Evolutionary conservation across 305 asterid species (phyloP), one percentile per base, ranked within the genome.

Genomic region (Solanum hybrid): DNA sequence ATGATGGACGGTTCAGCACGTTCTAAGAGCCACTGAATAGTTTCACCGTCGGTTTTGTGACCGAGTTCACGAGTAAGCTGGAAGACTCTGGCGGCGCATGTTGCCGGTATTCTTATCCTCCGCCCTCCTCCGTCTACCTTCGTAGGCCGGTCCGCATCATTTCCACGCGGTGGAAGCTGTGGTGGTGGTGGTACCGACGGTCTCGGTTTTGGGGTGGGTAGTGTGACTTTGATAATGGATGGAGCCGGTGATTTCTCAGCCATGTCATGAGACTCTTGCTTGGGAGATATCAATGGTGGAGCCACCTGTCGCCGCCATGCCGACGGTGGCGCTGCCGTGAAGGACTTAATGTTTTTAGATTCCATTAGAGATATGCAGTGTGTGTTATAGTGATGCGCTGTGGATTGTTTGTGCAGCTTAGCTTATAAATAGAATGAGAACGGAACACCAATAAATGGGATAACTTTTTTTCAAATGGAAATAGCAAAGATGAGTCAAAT

Each of bases 1-100:
- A 94, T 90, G 91, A 93, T 95, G 36, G 98, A 91, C 2, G 97
- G 96, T 90, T 95, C 96, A 11, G 98, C 96, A 32, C 91, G 94
- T 75, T 96, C 94, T 76, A 96, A 76, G 37, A 96, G 93, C 98
- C 98, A 96, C 13, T 95, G 95, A 56, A 96, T 94, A 90, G 98
- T 96, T 89, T 96, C 96, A 64, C 98, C 97, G 87, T 94, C 98
- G 89, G 96, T 93, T 90, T 95, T 95, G 92, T 94, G 97, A 90
- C 97, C 96, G 38, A 96, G 96, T 91, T 96, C 97, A 71, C 94
- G 89, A 17, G 98, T 96, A 9, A 96, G 92, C 91, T 96, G 98
- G 92, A 96, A 96, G 4, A 96, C 95, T 84, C 98, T 91, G 34
- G 98, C 96, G 80, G 96, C 97, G 84, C 96, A 94, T 17, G 96